Percentiles rank a stretch among this genome's conserved stretches.
phyloP scores from a whole-genome alignment of 345 rosid species.

The Moringa oleifera region DNA sequence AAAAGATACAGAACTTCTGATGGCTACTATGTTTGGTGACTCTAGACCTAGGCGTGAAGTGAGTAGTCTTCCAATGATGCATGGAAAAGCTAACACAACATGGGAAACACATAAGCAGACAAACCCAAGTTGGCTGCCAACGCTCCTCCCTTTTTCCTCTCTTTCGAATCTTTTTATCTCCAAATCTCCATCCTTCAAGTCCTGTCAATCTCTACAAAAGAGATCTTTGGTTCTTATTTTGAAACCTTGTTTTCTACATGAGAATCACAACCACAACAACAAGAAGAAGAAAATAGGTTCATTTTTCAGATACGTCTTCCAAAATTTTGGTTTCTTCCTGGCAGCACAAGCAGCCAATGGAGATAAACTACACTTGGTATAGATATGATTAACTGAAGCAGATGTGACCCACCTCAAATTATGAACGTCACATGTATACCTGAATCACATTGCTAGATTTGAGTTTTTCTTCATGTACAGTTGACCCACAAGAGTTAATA shows the following conservation, averaged over 20 bases:
- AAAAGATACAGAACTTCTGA: no score
- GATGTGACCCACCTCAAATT: slow-evolving; percentile 27
- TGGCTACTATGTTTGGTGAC: no score
- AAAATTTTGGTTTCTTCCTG: no score
- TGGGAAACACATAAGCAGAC: slow-evolving; percentile 12
- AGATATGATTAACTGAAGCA: slow-evolving; percentile 11
- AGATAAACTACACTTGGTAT: background rate
- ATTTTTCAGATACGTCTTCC: no score
- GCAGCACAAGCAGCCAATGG: slow-evolving; percentile 1
- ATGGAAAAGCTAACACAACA: slow-evolving; percentile 12
- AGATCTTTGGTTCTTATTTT: slow-evolving; percentile 16
- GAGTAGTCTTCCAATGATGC: background rate
- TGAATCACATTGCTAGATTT: slow-evolving; percentile 14
- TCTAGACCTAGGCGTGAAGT: background rate
- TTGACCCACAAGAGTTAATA: slow-evolving; percentile 23
- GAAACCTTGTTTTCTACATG: slow-evolving; percentile 1
- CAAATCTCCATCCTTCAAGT: slow-evolving; percentile 1
- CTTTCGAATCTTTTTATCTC: slow-evolving; percentile 3
- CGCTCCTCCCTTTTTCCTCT: background rate
- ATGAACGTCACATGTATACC: slow-evolving; percentile 31
- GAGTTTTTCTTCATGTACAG: background rate
- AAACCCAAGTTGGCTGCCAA: slow-evolving; percentile 1
- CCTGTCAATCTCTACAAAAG: slow-evolving; percentile 14
- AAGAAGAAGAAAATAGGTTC: no score
- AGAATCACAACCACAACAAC: slow-evolving; percentile 3